Base-by-base conservation (phyloP, 2,329 filamentous ascomycete species). In the Elsinoe arachidis region DNA sequence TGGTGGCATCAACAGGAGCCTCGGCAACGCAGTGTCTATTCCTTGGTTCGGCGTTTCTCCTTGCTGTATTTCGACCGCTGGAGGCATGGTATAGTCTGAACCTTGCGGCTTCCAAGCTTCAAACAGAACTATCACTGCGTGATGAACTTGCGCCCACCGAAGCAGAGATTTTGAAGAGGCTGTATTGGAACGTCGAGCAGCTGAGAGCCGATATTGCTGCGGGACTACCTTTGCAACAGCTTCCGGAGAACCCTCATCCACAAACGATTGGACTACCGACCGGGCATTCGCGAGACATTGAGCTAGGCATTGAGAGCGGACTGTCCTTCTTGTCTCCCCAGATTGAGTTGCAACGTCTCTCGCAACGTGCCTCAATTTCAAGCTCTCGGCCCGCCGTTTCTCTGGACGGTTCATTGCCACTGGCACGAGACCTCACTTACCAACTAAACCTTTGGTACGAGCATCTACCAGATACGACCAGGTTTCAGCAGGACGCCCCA, bases 391-490 rank as follows among this genome's bases (percentile, higher is more conserved):
- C 15, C 9, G 2, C 35, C 34, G 33, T 46, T 26, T n/a, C 56
- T 37, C 15, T 82, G 83, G 12, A 86, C 85, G 62, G 76, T 92
- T 35, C 87, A 88, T 49, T 56, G 60, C 88, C 87, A 1, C 81
- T 93, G 10, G 87, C 90, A 21, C 83, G 85, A 11, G 88, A 92
- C 68, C 78, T 93, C 37, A 88, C 92, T 69, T 90, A 85, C 67
- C 88, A 93, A 70, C 74, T 93, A 52, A 86, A 84, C 4, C 88
- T 92, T 68, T 93, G 88, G 88, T 91, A 92, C 67, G 87, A 90
- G 65, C 86, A 82, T 62, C 76, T 93, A 43, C 88, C 88, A 4
- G 69, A 81, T 39, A 80, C 87, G 2, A 78, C 93, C 59, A 87
- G 90, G 64, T 93, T 93, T 63, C 85, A 88, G 1, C 87, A 89